Conservation (phyloP, 1,284 basidiomycete genomes). For the Neolentinus lepideus region DNA sequence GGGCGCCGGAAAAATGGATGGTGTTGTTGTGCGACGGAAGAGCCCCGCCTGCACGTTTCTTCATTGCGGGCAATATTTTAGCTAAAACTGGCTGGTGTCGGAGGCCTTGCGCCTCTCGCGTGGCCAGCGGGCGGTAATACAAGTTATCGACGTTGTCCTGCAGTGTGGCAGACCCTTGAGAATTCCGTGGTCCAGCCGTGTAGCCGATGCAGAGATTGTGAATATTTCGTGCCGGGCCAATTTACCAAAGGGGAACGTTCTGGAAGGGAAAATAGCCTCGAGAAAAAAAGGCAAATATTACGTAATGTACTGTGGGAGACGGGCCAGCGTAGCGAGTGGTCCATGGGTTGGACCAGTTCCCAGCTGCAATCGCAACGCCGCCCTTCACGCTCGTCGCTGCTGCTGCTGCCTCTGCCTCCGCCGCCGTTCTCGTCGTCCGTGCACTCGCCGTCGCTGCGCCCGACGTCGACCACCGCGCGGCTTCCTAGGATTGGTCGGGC, state of each 20-base stretch:
- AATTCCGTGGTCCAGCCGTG: not conserved
- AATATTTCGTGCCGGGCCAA: not conserved
- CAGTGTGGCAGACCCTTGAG: not conserved
- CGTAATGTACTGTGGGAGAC: not conserved
- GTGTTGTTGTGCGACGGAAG: not conserved
- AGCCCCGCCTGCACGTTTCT: not conserved
- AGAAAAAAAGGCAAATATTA: not conserved
- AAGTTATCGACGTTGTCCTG: not conserved
- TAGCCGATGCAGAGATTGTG: not conserved
- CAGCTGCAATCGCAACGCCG: slow-evolving; percentile 1
- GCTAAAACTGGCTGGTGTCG: not conserved
- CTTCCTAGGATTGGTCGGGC: not conserved
- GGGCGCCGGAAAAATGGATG: not conserved
- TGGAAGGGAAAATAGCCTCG: not conserved
- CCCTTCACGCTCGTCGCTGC: not conserved
- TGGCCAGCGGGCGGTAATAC: not conserved
- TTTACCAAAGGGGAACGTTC: not conserved
- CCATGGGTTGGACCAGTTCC: not conserved
- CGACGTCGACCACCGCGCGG: not conserved
- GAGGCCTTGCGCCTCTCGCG: not conserved
- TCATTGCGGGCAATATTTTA: not conserved
- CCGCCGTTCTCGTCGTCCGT: not conserved
- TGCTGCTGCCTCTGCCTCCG: not conserved
- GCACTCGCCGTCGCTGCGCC: not conserved
- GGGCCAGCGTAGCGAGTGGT: slow-evolving; percentile 1